Conservation (phyloP, 1,284 basidiomycete species). For the Flammula alnicola region DNA sequence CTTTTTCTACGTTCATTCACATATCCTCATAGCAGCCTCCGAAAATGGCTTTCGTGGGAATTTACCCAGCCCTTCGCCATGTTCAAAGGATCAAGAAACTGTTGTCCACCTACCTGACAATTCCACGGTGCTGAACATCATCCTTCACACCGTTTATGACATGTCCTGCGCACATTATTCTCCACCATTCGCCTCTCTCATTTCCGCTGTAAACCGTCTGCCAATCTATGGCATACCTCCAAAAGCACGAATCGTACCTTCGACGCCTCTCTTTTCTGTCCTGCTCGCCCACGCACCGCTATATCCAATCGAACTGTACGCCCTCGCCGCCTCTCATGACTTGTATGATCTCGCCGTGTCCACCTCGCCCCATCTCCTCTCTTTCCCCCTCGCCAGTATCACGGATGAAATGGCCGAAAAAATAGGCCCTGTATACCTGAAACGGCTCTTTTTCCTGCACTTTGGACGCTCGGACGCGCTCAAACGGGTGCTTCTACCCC, state of each 20-base stretch:
- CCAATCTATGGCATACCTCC: constrained; percentile 38
- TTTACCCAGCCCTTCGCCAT: constrained; percentile 24
- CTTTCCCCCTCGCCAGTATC: constrained; percentile 40
- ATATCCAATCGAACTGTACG: constrained; percentile 45
- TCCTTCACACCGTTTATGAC: constrained; percentile 43
- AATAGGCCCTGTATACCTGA: constrained; percentile 52
- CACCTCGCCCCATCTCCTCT: constrained; percentile 46
- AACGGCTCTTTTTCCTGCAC: constrained; percentile 52
- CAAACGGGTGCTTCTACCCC: constrained; percentile 47
- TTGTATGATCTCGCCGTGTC: constrained; percentile 44
- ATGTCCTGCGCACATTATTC: constrained; percentile 35
- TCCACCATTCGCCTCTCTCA: constrained; percentile 35
- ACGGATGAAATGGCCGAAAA: constrained; percentile 43
- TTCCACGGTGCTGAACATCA: constrained; percentile 41
- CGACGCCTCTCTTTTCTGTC: constrained; percentile 37
- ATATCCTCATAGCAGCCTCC: constrained; percentile 18
- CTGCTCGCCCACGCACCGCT: constrained; percentile 46
- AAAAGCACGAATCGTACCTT: constrained; percentile 34
- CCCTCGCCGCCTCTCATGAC: constrained; percentile 43
- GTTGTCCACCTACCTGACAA: constrained; percentile 36
- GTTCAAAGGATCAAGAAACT: constrained; percentile 10
- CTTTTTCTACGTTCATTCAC: constrained; percentile 47
- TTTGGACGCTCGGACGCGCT: constrained; percentile 40
- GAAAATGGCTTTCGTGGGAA: constrained; percentile 21
- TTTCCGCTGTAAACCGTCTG: constrained; percentile 37